Evolutionary conservation across 106 monocot species (phyloP), one percentile per base, ranked within the genome.

Genomic region (Dendrobium chrysotoxum): DNA sequence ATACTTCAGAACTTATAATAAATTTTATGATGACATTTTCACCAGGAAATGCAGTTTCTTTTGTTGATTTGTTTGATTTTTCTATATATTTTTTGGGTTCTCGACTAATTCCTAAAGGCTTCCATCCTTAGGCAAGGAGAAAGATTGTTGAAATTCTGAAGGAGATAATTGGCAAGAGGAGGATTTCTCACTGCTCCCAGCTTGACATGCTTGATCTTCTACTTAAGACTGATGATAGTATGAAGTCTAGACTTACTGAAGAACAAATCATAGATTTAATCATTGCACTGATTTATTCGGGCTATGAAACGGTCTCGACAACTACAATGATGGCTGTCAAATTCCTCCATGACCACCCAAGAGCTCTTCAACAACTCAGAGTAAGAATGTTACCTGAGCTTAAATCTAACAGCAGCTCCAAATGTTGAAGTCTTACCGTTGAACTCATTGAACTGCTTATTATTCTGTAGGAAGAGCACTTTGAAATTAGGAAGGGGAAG

Each of bases 281-380:
- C 46, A 93, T 99, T 16, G 87, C 95, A 15, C 80, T 99, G 9
- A 40, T 99, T 23, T 93, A 99, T 79, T 95, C 99, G 6, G 99
- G 99, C 20, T 99, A 88, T 53, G 99, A 99, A 82, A 95, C 99
- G 5, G 91, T 95, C 41, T 99, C 99, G 0, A 95, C 91, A 5
- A 95, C 95, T 76, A 82, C 93, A 35, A 99, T 99, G 99, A 99
- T 99, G 99, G 88, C 87, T 71, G 80, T 99, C 79, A 95, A 95
- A 75, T 99, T 93, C 76, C 93, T 99, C 54, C 89, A 85, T 72
- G 95, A 91, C 73, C 86, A 99, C 39, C 95, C 99, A 5, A 91
- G 47, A 80, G 99, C 91, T 82, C 88, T 99, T 72, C 83, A 93
- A 76, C 83, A 93, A 85, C 85, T 99, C 54, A 87, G 93, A 85